Base-by-base conservation (phyloP, 257 asterid species). In the Cordia subcordata region DNA sequence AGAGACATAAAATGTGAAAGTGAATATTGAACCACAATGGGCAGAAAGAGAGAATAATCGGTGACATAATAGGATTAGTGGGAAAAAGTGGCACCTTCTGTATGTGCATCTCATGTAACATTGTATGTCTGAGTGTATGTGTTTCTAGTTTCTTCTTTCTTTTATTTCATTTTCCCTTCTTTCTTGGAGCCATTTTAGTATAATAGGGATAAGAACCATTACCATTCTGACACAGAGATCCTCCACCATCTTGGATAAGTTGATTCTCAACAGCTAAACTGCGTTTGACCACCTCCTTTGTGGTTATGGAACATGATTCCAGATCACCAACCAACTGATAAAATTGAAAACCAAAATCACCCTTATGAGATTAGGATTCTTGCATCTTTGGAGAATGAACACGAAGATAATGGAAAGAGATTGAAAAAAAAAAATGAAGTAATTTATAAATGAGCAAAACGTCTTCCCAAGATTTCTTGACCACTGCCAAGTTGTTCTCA, bases 311-410 rank as follows among this genome's bases (percentile, higher is more conserved):
- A 60, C 75, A 77, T 45, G 82, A 70, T 61, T 85, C 90, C 76
- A 93, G 61, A 73, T 83, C 83, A 70, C 78, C 78, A 68, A 89
- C 88, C 81, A 83, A 67, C 99, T 93, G 81, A 67, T 21, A 57
- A 65, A 39, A 59, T 19, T 5, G n/a, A 37, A 14, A 18, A 49
- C 12, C 39, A 42, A 64, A 32, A 55, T 50, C 5, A 17, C 45
- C 13, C 22, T 51, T 22, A 17, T 20, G 57, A 11, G 47, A 58
- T 55, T 23, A 32, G 21, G 23, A 35, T 53, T 14, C 35, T 57
- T 27, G 56, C 52, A 20, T 42, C 55, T 55, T 49, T 35, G 50
- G 39, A 16, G n/a, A 20, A 40, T 6, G 14, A 15, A 19, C 1
- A 4, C 5, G 14, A 16, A 37, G 13, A 17, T 53, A 37, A 5